A percentile compares a stretch with the other conserved stretches of the same genome.
These are phyloP conservation scores for Vitis cinerea DNA, from an alignment of 164 flowering plant species.

Conservation along the genomic window DNA sequence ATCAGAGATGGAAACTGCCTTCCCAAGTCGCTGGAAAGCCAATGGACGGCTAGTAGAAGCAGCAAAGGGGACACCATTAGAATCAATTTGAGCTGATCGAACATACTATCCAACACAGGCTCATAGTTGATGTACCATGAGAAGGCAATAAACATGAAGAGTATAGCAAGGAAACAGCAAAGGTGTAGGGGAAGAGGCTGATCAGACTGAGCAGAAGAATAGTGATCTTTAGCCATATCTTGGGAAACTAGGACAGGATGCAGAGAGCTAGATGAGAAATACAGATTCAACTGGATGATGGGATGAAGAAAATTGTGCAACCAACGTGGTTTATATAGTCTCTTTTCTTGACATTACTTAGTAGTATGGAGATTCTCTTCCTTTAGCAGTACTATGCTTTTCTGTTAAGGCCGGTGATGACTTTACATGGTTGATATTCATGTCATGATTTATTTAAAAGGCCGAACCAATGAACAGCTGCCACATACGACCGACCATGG, in stretches of 20 bases:
- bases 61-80: conserved; percentile 34
- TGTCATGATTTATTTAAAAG: background rate
- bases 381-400: conserved; percentile 11
- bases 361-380: conserved; percentile 16
- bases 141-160: conserved; percentile 43
- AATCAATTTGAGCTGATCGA: conserved; percentile 34
- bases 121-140: conserved; percentile 77
- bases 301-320: background rate
- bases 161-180: conserved; percentile 52
- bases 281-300: too few relatives aligned
- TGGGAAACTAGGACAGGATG: background rate
- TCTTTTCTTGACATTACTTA: conserved; percentile 11
- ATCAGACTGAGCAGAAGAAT: conserved; percentile 14
- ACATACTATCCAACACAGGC: conserved; percentile 39
- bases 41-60: conserved; percentile 34
- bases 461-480: conserved; percentile 17
- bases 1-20: conserved; percentile 8
- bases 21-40: conserved; percentile 17
- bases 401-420: conserved; percentile 23
- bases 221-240: conserved; percentile 15
- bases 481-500: conserved; percentile 50
- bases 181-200: conserved; percentile 51
- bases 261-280: background rate
- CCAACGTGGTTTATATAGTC: conserved; percentile 4
- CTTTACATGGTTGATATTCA: conserved; percentile 23